Evolutionary conservation across 768 basidiomycete genomes (phyloP).

Genomic region (Termitomyces sp.): DNA sequence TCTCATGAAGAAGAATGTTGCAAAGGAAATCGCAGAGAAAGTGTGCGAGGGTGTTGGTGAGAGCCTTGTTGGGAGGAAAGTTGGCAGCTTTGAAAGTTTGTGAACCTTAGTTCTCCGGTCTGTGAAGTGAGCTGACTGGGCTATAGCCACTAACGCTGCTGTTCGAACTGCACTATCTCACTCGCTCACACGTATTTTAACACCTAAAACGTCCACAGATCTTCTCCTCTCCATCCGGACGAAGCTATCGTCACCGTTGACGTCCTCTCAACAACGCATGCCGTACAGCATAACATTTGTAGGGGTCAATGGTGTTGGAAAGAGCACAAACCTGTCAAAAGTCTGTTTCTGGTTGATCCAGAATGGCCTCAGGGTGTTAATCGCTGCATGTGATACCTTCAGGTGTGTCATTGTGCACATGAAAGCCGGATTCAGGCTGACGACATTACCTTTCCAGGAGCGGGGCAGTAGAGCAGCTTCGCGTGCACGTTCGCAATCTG

Average conservation of each 20-base stretch:
- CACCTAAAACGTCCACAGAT: slow-evolving; percentile 97
- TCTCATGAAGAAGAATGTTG: slow-evolving; percentile 98
- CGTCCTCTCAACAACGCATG: slow-evolving; percentile 71
- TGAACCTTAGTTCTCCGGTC: slow-evolving; percentile 8
- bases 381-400: slow-evolving; percentile 99
- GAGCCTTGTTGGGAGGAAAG: slow-evolving; percentile 84
- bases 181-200: slow-evolving; percentile 89
- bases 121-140: slow-evolving; percentile 7
- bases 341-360: slow-evolving; percentile 99
- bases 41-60: slow-evolving; percentile 94
- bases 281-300: slow-evolving; percentile 96
- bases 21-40: slow-evolving; percentile 91
- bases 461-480: slow-evolving; percentile 96
- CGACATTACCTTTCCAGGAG: slow-evolving; percentile 46
- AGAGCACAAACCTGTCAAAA: slow-evolving; percentile 96
- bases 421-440: background rate
- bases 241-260: slow-evolving; percentile 71
- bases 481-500: slow-evolving; percentile 94
- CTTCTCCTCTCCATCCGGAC: slow-evolving; percentile 88
- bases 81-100: slow-evolving; percentile 87
- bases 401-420: slow-evolving; percentile 41
- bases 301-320: slow-evolving; percentile 98
- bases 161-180: slow-evolving; percentile 81
- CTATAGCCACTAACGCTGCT: slow-evolving; percentile 77
- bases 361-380: slow-evolving; percentile 88